Evolutionary conservation across 1,284 basidiomycete genomes (phyloP), one percentile per base, ranked within the genome.

Genomic region (Puccinia hordei): DNA sequence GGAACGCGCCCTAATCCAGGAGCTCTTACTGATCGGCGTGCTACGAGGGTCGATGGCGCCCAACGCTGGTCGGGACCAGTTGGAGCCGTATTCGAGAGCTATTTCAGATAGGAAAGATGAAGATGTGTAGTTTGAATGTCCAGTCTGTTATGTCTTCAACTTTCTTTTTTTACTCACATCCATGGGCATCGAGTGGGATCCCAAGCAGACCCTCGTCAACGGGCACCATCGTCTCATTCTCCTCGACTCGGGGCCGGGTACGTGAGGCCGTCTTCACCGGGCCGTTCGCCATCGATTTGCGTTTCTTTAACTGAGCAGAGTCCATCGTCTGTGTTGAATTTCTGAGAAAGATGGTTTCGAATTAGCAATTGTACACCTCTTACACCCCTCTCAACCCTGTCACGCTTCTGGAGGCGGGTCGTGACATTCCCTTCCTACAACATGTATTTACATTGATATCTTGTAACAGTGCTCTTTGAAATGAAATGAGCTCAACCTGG

Each of bases 1-100:
- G 74, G 65, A 24, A 13, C 19, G 38, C 38, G 38, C 12, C 38
- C 27, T n/a, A 49, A 17, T 15, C 24, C 69, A 24, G 4, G n/a
- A 19, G n/a, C 22, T 4, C 46, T 82, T 73, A 90, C 89, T 85
- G 71, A 96, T 90, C 1, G 88, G 86, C 83, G 95, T 91, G 61
- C 83, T 88, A 81, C 89, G 88, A 53, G 88, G 87, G 83, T 93
- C 87, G 22, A 95, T 85, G 19, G 84, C 84, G 1, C 87, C 87
- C 6, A 92, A 86, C 5, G 85, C 82, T 0, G 94, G 93, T 79
- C 95, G 89, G 2, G 90, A 87, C 95, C 95, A 98, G 33, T 87
- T 87, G 83, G 92, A 66, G 19, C 79, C 73, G 35, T 83, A 82
- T 38, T 80, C 80, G 8, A 83, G 83, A 33, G 73, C 73, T 41